Base-by-base conservation (phyloP, 2,329 filamentous ascomycete species). In the Cercospora brassicicola region DNA sequence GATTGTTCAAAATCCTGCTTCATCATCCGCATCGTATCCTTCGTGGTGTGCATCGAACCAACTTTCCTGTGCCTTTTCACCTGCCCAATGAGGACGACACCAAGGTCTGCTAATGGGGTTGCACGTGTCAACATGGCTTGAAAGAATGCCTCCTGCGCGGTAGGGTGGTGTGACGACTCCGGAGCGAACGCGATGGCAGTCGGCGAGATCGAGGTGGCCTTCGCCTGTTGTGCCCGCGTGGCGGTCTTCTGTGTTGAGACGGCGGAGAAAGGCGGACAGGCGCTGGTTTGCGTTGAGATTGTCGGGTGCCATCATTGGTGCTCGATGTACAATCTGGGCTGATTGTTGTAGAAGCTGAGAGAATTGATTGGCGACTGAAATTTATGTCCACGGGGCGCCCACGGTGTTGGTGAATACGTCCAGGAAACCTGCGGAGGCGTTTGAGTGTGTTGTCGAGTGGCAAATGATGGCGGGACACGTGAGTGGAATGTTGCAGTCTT, bases 11-110 rank as follows among this genome's bases (percentile, higher is more conserved):
- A 30, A 30, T 33, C 53, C 26, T 20, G 23, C 30, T 57, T 57
- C 53, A 30, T 30, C 26, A 31, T 30, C 53, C 15, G 26, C 53
- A 20, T 57, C 53, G 6, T 57, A 57, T 4, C 53, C 53, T 31
- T 57, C n/a, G 53, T 57, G 53, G 15, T 57, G 53, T 26, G 53
- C 53, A 4, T 57, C 53, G 23, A 57, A 57, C 53, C 53, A 57
- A 57, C 53, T 57, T 18, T 57, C 53, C 6, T 57, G 53, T 26
- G 30, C 26, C n/a, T n/a, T 23, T 51, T 26, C 45, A 23, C 53
- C 28, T 57, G 53, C 53, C 53, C 53, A 31, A 4, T 15, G 26
- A 5, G 53, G 53, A 30, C 53, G 28, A 31, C 53, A 57, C 53
- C 53, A 57, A n/a, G 23, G 53, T 18, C 53, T 57, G 30, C 53